Evolutionary conservation across 768 basidiomycete genomes (phyloP), one percentile per base, ranked within the genome.

Genomic region (Boletellus emodensis): DNA sequence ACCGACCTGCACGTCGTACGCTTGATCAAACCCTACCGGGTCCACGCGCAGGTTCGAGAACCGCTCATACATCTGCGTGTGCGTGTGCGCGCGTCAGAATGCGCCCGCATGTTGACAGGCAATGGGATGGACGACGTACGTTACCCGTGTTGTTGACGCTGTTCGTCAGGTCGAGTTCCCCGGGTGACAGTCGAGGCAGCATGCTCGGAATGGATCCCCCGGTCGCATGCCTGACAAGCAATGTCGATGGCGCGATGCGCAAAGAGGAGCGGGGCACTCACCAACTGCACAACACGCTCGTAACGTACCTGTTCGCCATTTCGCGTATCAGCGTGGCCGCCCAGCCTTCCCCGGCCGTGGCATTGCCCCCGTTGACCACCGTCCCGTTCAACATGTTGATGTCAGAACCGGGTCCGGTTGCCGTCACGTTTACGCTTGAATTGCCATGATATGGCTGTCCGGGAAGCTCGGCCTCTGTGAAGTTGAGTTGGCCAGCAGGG

Each of bases 211-310:
- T 87, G 4, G 83, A 83, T 4, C 94, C 94, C 30, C 94, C 94
- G 0, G 93, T 95, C 12, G 89, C 84, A 22, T 30, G 30, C 30
- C 30, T 30, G 30, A 7, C 30, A 30, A 9, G 7, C 11, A 9
- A 10, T 9, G 11, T 30, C 30, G 44, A 24, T 2, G 15, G 15
- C 6, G 4, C 12, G 9, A 17, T 9, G 9, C 49, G 18, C 4
- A 18, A 24, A 56, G 32, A 35, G 3, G 4, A 13, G 6, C 5
- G 17, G 6, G 10, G 15, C 7, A 38, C 78, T 59, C 54, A 90
- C 94, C 94, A 97, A 58, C 89, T 91, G 67, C 94, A 96, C 54
- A 95, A 76, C 1, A 82, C 82, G 54, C 90, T 86, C 24, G 85
- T 73, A 57, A 89, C 74, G 66, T 94, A 95, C 35, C 94, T 79